Base-by-base conservation (phyloP, 129 eudicot genomes). In the Lactuca saligna region DNA sequence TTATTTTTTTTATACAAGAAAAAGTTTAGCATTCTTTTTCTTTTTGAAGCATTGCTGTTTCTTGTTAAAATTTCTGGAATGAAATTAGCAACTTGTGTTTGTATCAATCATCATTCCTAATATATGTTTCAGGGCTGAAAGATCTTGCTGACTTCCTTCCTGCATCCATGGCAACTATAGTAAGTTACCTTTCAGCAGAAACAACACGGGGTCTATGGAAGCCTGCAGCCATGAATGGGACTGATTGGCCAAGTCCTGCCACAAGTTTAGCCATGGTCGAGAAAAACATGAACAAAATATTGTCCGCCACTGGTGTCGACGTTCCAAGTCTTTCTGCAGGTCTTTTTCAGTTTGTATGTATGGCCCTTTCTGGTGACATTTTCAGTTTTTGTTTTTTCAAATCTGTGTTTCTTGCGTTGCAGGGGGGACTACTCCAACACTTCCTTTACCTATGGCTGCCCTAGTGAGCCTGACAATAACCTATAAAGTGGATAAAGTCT, bases 181-280 rank as follows among this genome's bases (percentile, higher is more conserved):
- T 89, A 35, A 94, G 99, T 79, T 94, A 89, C 84, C 83, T 94
- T 71, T 80, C 97, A 10, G 99, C 99, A 55, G 99, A 94, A 85
- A 96, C 87, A 64, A 87, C 97, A 20, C 70, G 99, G 17, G 99
- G 99, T 77, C 72, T 94, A 32, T 94, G 97, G 99, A 94, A 85
- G 81, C 99, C 95, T 61, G 99, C 96, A 48, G 83, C 80, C 62
- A 94, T 94, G 99, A 94, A 94, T 54, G 97, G 99, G 56, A 89
- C 97, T 61, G 99, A 94, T 82, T 94, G 99, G 97, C 99, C 99
- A 11, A 94, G 99, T 75, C 99, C 99, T n/a, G 99, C 99, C 76
- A 87, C 97, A 42, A 94, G 81, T 75, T 78, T 89, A 50, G 75
- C 91, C 48, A 61, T 66, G 79, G 86, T 89, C 50, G 99, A 89